A percentile compares a stretch with the other conserved stretches of the same genome.
phyloP scores from a whole-genome alignment of 768 basidiomycete species.

The Russula emetica region DNA sequence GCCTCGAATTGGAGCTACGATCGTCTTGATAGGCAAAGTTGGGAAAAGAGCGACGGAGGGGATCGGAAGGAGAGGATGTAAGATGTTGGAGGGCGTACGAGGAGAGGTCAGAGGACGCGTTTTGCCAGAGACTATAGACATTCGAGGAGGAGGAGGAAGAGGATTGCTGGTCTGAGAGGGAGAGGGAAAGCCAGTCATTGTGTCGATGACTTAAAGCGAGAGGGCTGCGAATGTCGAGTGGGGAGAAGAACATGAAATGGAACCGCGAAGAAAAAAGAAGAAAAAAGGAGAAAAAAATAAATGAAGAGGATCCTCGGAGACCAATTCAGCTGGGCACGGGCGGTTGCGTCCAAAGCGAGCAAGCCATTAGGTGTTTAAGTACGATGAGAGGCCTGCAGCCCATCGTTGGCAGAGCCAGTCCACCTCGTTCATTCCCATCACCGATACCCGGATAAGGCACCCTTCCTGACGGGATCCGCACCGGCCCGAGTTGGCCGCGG shows the following conservation, averaged over 20 bases:
- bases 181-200: conserved; percentile 8
- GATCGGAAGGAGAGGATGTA: not conserved
- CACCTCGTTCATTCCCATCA: too few relatives aligned
- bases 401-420: too few relatives aligned
- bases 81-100: conserved; percentile 1
- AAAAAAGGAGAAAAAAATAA: conserved; percentile 1
- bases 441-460: too few relatives aligned
- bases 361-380: conserved; percentile 28
- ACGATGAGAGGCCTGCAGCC: conserved; percentile 19
- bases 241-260: conserved; percentile 21
- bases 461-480: too few relatives aligned
- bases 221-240: conserved; percentile 2
- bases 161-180: not conserved
- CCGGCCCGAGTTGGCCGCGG: too few relatives aligned
- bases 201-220: conserved; percentile 1
- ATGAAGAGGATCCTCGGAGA: conserved; percentile 21
- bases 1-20: conserved; percentile 13
- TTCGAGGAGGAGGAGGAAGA: too few relatives aligned
- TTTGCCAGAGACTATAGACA: conserved; percentile 20
- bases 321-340: conserved; percentile 14
- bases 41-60: conserved; percentile 16
- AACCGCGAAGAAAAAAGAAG: not conserved
- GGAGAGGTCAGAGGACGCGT: conserved; percentile 8
- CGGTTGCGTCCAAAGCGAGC: conserved; percentile 18
- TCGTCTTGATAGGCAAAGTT: conserved; percentile 18